Conservation (phyloP, 495 filamentous ascomycete genomes). For the Cudoniella acicularis region DNA sequence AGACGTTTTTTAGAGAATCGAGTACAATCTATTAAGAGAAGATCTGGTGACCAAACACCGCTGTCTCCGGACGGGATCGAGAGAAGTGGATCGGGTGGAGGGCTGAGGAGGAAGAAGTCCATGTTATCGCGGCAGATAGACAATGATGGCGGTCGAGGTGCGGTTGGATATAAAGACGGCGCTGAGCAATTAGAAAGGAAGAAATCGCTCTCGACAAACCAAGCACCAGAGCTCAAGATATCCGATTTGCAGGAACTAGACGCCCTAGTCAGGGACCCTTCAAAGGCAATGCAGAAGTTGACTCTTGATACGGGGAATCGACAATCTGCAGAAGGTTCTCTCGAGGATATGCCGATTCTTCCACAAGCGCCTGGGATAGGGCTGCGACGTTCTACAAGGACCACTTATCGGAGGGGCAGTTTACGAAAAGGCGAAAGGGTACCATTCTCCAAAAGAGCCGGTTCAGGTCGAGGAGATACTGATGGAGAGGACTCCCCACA, state of each 20-base stretch:
- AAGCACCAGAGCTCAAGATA: conserved; percentile 53
- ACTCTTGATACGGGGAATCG: conserved; percentile 45
- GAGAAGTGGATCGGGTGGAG: conserved; percentile 49
- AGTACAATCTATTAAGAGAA: conserved; percentile 80
- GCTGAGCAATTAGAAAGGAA: conserved; percentile 80
- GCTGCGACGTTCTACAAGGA: conserved; percentile 84
- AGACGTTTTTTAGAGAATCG: conserved; percentile 92
- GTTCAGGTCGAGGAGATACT: conserved; percentile 49
- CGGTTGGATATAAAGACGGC: conserved; percentile 75
- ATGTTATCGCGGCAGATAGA: conserved; percentile 95
- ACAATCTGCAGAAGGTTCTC: conserved; percentile 28
- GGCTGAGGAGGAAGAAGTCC: conserved; percentile 83
- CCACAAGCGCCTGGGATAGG: conserved; percentile 66
- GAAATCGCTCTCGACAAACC: conserved; percentile 53
- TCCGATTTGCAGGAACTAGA: conserved; percentile 68
- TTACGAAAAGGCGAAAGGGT: conserved; percentile 71
- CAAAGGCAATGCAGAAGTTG: conserved; percentile 59
- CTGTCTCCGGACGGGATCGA: conserved; percentile 64
- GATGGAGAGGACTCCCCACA: conserved; percentile 46
- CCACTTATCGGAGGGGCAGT: conserved; percentile 86
- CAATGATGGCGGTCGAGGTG: conserved; percentile 55
- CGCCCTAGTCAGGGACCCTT: conserved; percentile 74
- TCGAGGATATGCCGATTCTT: conserved; percentile 86
- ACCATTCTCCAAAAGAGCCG: conserved; percentile 72
- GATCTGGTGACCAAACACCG: conserved; percentile 64